A percentile compares a stretch with the other conserved stretches of the same genome.
phyloP scores from a whole-genome alignment of 768 basidiomycete species.

The Tricholomella constricta region DNA sequence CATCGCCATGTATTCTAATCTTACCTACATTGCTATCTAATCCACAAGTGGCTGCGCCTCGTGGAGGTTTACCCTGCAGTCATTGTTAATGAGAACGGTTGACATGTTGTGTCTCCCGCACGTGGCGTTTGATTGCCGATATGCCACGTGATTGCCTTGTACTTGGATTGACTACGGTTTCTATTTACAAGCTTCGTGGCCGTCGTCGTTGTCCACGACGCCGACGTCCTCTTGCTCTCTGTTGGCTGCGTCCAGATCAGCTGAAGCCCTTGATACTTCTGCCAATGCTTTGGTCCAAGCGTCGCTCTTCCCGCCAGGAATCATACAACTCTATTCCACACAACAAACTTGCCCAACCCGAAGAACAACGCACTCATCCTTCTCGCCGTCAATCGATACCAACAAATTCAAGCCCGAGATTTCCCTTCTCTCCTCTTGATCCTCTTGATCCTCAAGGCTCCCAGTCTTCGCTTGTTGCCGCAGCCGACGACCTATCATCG shows the following conservation, averaged over 20 bases:
- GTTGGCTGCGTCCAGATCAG: constrained; percentile 6
- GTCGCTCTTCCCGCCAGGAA: constrained; percentile 21
- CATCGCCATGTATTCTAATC: constrained; percentile 4
- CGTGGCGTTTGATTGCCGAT: constrained; percentile 27
- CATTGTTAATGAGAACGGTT: constrained; percentile 5
- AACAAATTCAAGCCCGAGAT: constrained; percentile 12
- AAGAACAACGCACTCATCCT: constrained; percentile 13
- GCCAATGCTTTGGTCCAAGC: constrained; percentile 25
- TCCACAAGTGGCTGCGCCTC: background rate
- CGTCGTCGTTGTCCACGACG: constrained; percentile 12
- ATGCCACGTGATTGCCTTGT: constrained; percentile 19
- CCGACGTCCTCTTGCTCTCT: constrained; percentile 10
- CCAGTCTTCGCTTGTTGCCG: constrained; percentile 12
- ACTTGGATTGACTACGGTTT: constrained; percentile 21
- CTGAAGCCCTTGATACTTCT: background rate
- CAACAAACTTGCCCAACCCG: constrained; percentile 17
- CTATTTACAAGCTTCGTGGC: constrained; percentile 5
- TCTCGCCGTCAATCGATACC: constrained; percentile 16
- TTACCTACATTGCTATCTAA: constrained; percentile 8
- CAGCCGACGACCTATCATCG: constrained; percentile 11
- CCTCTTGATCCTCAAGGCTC: constrained; percentile 12
- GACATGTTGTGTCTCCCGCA: constrained; percentile 21
- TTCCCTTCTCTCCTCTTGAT: constrained; percentile 16
- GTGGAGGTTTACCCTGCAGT: background rate
- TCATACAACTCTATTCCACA: constrained; percentile 8